Conservation (phyloP, 176 grass and related monocot species). For the Calamus simplicifolius region DNA sequence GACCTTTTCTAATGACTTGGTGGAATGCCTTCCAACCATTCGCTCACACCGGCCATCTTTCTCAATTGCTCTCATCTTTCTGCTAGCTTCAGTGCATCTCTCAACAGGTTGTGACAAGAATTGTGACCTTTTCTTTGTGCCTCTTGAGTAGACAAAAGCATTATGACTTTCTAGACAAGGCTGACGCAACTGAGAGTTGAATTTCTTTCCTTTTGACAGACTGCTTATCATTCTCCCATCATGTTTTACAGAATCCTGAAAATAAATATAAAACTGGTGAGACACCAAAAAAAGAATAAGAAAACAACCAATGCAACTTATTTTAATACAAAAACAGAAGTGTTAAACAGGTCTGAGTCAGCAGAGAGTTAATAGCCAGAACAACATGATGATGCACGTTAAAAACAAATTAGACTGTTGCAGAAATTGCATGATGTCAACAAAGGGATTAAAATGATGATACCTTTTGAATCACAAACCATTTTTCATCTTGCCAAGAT, state of each 20-base stretch:
- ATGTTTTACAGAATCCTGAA: slow-evolving; percentile 44
- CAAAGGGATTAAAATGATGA: neutral
- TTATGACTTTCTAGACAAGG: neutral
- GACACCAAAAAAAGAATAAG: slow-evolving; percentile 1
- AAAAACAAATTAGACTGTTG: too few species aligned
- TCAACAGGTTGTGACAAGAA: slow-evolving; percentile 16
- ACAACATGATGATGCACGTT: too few species aligned
- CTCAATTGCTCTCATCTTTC: slow-evolving; percentile 29
- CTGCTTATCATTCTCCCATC: slow-evolving; percentile 13
- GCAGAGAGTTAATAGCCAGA: too few species aligned
- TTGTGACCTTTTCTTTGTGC: slow-evolving; percentile 47
- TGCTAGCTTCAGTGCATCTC: slow-evolving; percentile 23
- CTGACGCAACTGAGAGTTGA: slow-evolving; percentile 7
- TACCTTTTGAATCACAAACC: slow-evolving; percentile 68
- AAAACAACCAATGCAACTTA: neutral
- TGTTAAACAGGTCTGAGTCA: too few species aligned
- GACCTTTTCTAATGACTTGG: slow-evolving; percentile 58
- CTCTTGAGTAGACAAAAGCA: neutral
- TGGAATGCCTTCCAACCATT: slow-evolving; percentile 24
- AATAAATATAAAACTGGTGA: slow-evolving; percentile 19
- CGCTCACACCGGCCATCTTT: slow-evolving; percentile 2
- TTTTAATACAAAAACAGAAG: too few species aligned
- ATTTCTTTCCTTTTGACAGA: slow-evolving; percentile 28
- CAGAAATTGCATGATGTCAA: too few species aligned
- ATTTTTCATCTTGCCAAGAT: slow-evolving; percentile 65